Conservation (phyloP, 108 stramenopile genomes). For the Nannochloropsis salina region DNA sequence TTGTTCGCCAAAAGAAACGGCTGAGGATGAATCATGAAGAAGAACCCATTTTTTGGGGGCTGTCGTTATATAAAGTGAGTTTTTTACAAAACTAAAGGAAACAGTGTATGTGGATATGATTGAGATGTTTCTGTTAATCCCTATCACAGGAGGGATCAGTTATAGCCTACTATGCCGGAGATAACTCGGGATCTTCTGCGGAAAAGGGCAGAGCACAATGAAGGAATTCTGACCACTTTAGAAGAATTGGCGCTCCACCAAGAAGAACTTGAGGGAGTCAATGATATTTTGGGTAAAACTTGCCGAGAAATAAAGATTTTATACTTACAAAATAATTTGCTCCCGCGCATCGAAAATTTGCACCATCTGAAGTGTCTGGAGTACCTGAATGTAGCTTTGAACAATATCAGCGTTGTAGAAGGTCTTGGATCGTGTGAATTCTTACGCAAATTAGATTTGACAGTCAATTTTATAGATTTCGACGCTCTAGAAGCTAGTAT, state of each 20-base stretch:
- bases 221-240: slow-evolving; percentile 66
- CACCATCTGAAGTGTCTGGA: slow-evolving; percentile 68
- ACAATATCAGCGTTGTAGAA: slow-evolving; percentile 70
- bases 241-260: slow-evolving; percentile 83
- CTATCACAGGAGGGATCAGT: too few relatives aligned
- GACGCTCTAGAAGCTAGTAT: slow-evolving; percentile 63
- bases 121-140: too few relatives aligned
- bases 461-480: slow-evolving; percentile 75
- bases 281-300: slow-evolving; percentile 60
- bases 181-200: slow-evolving; percentile 58
- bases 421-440: slow-evolving; percentile 63
- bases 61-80: too few relatives aligned
- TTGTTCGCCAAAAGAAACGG: too few relatives aligned
- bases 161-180: slow-evolving; percentile 56
- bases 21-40: too few relatives aligned
- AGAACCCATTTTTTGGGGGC: too few relatives aligned
- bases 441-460: slow-evolving; percentile 74
- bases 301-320: slow-evolving; percentile 75
- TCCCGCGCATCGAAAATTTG: slow-evolving; percentile 61
- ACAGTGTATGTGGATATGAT: too few relatives aligned
- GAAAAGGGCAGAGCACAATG: slow-evolving; percentile 67
- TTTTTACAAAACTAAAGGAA: too few relatives aligned
- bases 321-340: slow-evolving; percentile 79
- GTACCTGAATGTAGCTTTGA: slow-evolving; percentile 80
- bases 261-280: slow-evolving; percentile 73